Evolutionary conservation across 2,329 filamentous ascomycete species (phyloP), one percentile per base, ranked within the genome.

Genomic region (Penicillium decumbens): DNA sequence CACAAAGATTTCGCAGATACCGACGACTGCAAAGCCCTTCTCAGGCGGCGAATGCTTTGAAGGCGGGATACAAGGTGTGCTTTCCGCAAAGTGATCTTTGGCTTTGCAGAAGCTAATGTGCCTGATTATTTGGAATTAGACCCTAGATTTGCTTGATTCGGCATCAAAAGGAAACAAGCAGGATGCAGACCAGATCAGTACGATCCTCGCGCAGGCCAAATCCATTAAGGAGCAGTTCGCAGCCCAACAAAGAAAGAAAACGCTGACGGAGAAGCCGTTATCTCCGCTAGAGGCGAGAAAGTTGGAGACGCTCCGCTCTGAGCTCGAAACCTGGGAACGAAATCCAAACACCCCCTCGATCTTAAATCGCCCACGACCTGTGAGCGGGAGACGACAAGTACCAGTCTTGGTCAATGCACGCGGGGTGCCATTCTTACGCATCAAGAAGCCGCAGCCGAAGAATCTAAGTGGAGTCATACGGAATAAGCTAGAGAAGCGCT

Each of bases 391-490:
- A 41, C 68, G 73, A 15, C 65, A 61, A 43, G 59, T 75, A 6
- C 73, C 73, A 23, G 60, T 66, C 6, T 61, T 75, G 10, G 70
- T 74, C 33, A 70, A 65, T 55, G 72, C 72, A 10, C 66, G 70
- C 6, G 71, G 71, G 12, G 48, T 75, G 9, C 72, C 73, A 2
- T 68, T 74, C 38, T 56, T 75, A 41, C 69, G 72, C 42, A 72
- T 74, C 43, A 72, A 73, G 43, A 75, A 75, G 41, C 73, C 72
- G 1, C 70, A 74, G 44, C 72, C 73, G 7, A 64, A 61, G 50
- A 66, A 64, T 44, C 51, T 75, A 23, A 72, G 68, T 41, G 57
- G 65, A 4, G 59, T 72, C 2, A 59, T 75, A 45, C 63, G 64
- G 40, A 60, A 55, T 27, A 72, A 71, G 43, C 59, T 71, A 15